Percentiles rank a stretch among this genome's conserved stretches.
phyloP scores from a whole-genome alignment of 2,329 filamentous ascomycete genomes.

The Colletotrichum spaethianum region DNA sequence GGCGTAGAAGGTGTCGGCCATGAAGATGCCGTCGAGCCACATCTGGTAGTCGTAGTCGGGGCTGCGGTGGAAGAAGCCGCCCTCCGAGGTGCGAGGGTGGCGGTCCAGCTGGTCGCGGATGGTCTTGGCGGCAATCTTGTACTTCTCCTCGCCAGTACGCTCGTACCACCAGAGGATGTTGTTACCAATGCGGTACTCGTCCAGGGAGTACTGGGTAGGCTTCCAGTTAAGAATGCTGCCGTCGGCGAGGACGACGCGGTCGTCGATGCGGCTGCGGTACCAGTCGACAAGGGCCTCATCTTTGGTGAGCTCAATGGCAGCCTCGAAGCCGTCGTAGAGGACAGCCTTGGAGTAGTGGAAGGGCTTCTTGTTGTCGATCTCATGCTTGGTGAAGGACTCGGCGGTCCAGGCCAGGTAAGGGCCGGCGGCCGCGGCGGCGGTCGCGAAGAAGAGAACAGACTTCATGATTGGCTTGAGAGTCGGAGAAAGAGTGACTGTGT shows the following conservation, averaged over 20 bases:
- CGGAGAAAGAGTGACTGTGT: slow-evolving; percentile 24
- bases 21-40: slow-evolving; percentile 71
- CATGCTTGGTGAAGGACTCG: slow-evolving; percentile 61
- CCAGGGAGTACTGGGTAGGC: slow-evolving; percentile 61
- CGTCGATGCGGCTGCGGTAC: slow-evolving; percentile 60
- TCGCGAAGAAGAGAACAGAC: slow-evolving; percentile 41
- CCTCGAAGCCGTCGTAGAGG: slow-evolving; percentile 62
- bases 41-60: slow-evolving; percentile 66
- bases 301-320: slow-evolving; percentile 60
- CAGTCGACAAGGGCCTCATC: slow-evolving; percentile 61
- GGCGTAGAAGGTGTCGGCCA: slow-evolving; percentile 62
- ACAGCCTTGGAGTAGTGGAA: slow-evolving; percentile 61
- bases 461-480: slow-evolving; percentile 24
- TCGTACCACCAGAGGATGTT: slow-evolving; percentile 66
- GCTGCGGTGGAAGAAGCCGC: slow-evolving; percentile 69
- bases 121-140: slow-evolving; percentile 62
- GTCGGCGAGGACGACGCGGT: slow-evolving; percentile 60
- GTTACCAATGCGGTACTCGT: slow-evolving; percentile 68
- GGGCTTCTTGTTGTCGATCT: slow-evolving; percentile 55
- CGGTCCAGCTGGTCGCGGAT: slow-evolving; percentile 63
- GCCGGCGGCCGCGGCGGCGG: slow-evolving; percentile 36
- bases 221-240: slow-evolving; percentile 56
- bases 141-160: slow-evolving; percentile 62
- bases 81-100: slow-evolving; percentile 64
- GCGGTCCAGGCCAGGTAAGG: slow-evolving; percentile 58